Percentiles rank a stretch among this genome's conserved stretches.
Evolutionary conservation across 2,329 filamentous ascomycete genomes (phyloP).

Genomic region (Exophiala viscosa): DNA sequence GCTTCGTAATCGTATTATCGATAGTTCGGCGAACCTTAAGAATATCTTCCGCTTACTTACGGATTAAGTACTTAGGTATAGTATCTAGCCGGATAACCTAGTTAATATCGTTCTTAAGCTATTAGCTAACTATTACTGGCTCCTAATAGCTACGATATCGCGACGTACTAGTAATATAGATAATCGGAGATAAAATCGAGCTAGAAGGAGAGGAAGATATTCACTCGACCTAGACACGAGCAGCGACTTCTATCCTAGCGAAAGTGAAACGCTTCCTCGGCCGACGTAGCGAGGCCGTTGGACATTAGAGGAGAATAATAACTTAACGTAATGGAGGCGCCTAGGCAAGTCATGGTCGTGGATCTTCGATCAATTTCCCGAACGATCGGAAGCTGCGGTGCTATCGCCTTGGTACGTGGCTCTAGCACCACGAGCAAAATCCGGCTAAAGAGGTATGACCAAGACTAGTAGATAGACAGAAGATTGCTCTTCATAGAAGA

Average conservation of each 20-base stretch:
- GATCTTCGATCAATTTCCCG: slow-evolving; percentile 1
- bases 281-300: not conserved
- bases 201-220: not conserved
- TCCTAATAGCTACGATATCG: slow-evolving; percentile 1
- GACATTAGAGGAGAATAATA: not conserved
- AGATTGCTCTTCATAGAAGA: too few relatives aligned
- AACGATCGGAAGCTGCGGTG: not conserved
- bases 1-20: not conserved
- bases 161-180: not conserved
- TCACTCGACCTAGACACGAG: not conserved
- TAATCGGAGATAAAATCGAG: not conserved
- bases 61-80: not conserved
- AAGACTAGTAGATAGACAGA: not conserved
- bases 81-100: not conserved
- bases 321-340: not conserved
- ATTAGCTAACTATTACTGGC: not conserved
- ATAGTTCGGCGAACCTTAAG: not conserved
- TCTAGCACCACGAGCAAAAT: not conserved
- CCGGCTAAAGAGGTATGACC: not conserved
- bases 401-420: not conserved
- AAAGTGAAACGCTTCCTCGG: not conserved
- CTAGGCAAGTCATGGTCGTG: not conserved
- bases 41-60: not conserved
- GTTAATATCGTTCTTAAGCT: not conserved
- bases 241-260: not conserved